Conservation (phyloP, 768 basidiomycete genomes). For the Leccinellum luteum region DNA sequence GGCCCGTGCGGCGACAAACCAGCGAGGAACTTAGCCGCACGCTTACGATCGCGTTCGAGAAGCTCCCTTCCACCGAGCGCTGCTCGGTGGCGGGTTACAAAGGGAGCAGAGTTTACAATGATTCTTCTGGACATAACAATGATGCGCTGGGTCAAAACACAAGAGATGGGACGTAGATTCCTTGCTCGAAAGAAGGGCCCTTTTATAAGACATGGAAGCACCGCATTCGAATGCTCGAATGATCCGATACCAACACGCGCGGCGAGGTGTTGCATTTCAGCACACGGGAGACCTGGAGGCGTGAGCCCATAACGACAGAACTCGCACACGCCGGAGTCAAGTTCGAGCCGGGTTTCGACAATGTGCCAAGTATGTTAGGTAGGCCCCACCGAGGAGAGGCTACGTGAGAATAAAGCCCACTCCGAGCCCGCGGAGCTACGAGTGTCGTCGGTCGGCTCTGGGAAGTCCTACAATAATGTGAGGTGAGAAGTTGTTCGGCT, state of each 20-base stretch:
- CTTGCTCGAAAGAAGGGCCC: not conserved
- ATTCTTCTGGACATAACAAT: constrained; percentile 38
- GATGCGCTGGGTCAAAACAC: not conserved
- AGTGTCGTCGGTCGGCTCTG: not conserved
- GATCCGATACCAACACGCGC: not conserved
- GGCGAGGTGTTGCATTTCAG: not conserved
- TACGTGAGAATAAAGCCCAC: not conserved
- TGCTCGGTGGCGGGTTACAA: constrained; percentile 42
- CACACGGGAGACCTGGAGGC: not conserved
- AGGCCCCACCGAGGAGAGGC: not conserved
- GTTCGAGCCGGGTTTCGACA: not conserved
- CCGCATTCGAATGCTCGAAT: not conserved
- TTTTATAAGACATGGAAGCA: constrained; percentile 19
- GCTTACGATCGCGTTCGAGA: constrained; percentile 50
- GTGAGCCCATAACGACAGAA: not conserved
- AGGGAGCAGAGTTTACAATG: constrained; percentile 40
- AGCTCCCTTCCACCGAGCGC: constrained; percentile 44
- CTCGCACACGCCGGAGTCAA: not conserved
- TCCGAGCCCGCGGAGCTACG: not conserved
- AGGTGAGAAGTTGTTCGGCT: not conserved
- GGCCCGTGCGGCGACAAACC: constrained; percentile 58
- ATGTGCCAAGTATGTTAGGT: not conserved
- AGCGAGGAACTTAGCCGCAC: constrained; percentile 54
- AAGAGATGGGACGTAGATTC: not conserved
- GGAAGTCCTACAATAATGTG: not conserved